Evolutionary conservation across 495 filamentous ascomycete genomes (phyloP), one percentile per base, ranked within the genome.

Genomic region (Chaetomidium leptoderma): DNA sequence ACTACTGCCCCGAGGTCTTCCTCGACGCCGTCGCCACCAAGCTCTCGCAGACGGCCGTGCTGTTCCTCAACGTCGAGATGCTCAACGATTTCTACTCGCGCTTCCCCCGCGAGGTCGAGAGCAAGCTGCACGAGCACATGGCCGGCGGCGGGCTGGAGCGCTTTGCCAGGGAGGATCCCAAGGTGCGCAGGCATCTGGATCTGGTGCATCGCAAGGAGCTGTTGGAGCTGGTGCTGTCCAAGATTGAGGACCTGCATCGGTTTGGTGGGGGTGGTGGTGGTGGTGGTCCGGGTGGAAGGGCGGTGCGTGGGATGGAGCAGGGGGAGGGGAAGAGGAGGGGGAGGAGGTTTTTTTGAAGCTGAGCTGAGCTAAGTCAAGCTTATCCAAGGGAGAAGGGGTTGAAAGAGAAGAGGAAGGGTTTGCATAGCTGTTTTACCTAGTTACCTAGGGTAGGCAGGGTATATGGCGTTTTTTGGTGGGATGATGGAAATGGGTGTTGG

Each of bases 1-100:
- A 97, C 78, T 82, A 91, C 75, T 99, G 93, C 70, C 93, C 93
- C 0, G 93, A 99, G 71, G 81, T 97, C 56, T 97, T 99, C 78
- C 84, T 99, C 27, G 93, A 99, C 68, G 89, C 95, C 10, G 93
- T 97, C 11, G 91, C 93, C 29, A 89, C 95, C 65, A 96, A 97
- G 73, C 85, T 99, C 54, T 91, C 91, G 16, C 85, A 89, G 4
- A 97, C 92, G 0, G 92, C 93, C 11, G 95, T 97, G 10, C 82
- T 99, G 0, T 99, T 99, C 79, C 83, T 99, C 10, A 96, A 99
- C 63, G 95, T 97, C 35, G 93, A 99, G 75, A 81, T 99, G 26
- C 81, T 99, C 39, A 90, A 89, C 5, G 95, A 97, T 67, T 99
- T 97, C 65, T 96, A 96, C 75, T 92, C 95, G 69, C 86, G 92